phyloP scores from a whole-genome alignment of 2,329 filamentous ascomycete species.

The Epichloe baconii region DNA sequence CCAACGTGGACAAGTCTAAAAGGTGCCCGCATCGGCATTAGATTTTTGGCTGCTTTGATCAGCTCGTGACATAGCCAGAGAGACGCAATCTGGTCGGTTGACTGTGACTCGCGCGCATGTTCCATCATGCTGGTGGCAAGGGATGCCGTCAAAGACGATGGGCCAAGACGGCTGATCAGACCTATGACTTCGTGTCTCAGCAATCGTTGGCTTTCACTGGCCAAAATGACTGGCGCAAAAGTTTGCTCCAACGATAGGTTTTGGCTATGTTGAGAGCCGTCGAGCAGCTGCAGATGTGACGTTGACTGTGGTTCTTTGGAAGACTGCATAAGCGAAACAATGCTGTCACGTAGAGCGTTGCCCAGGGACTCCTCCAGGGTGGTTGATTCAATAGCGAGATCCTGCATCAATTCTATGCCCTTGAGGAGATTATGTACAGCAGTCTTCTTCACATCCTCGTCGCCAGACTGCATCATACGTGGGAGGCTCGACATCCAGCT shows the following conservation, averaged over 20 bases:
- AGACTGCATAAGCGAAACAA: constrained; percentile 30
- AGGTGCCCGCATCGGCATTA: constrained; percentile 46
- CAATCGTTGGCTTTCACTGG: constrained; percentile 51
- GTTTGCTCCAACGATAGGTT: constrained; percentile 8
- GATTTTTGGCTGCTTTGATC: constrained; percentile 42
- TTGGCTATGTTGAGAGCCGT: constrained; percentile 11
- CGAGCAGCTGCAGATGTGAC: constrained; percentile 16
- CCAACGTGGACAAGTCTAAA: constrained; percentile 43
- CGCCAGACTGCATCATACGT: constrained; percentile 68
- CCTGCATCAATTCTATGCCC: constrained; percentile 52
- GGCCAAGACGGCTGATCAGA: constrained; percentile 42
- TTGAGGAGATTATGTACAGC: constrained; percentile 66
- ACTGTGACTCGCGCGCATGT: constrained; percentile 43
- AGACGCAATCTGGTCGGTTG: constrained; percentile 50
- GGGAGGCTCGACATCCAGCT: constrained; percentile 74
- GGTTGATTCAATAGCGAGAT: constrained; percentile 49
- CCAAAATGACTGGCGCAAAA: constrained; percentile 51
- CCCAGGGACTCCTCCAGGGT: constrained; percentile 56
- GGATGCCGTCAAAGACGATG: constrained; percentile 43
- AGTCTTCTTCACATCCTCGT: constrained; percentile 63
- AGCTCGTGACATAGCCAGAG: constrained; percentile 73
- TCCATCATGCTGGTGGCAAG: constrained; percentile 55
- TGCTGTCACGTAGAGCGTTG: constrained; percentile 60
- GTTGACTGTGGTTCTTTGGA: constrained; percentile 11
- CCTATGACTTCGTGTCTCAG: constrained; percentile 44